Evolutionary conservation across 805 yeast genomes (phyloP).

Genomic region (Hanseniaspora pseudoguilliermondii): DNA sequence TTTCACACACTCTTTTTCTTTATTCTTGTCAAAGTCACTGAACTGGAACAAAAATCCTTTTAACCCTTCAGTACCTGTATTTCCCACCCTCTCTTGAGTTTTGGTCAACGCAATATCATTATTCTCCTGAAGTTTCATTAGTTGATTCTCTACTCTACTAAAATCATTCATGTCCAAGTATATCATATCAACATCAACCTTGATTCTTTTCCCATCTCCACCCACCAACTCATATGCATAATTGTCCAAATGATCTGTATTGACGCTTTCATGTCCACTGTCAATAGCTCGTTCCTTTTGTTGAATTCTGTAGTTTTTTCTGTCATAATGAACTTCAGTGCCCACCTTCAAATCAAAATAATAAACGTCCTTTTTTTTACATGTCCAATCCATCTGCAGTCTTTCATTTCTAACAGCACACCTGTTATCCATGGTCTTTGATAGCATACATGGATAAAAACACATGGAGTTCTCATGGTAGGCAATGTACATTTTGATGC

Average conservation of each 20-base stretch:
- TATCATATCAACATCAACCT: neutral
- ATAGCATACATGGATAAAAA: neutral
- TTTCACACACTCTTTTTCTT: neutral
- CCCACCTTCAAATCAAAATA: neutral
- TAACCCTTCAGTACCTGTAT: neutral
- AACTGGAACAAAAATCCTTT: neutral
- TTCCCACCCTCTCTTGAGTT: neutral
- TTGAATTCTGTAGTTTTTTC: neutral
- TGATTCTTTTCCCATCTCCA: neutral
- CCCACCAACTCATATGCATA: neutral
- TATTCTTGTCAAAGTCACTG: neutral
- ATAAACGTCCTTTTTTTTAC: neutral
- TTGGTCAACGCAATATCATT: neutral
- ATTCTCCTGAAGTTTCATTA: neutral
- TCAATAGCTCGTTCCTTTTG: neutral
- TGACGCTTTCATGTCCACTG: neutral
- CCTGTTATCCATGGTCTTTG: neutral
- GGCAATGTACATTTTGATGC: neutral
- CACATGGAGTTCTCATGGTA: slow-evolving; percentile 1
- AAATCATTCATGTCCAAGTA: slow-evolving; percentile 1
- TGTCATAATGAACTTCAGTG: neutral
- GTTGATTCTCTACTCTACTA: neutral
- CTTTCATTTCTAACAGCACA: neutral
- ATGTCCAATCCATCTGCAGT: neutral
- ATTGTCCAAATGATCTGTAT: neutral